A percentile compares a stretch with the other conserved stretches of the same genome.
These are phyloP conservation scores for Cucurbita argyrosperma DNA, from an alignment of 306 rosid genomes.

Conservation along the genomic window DNA sequence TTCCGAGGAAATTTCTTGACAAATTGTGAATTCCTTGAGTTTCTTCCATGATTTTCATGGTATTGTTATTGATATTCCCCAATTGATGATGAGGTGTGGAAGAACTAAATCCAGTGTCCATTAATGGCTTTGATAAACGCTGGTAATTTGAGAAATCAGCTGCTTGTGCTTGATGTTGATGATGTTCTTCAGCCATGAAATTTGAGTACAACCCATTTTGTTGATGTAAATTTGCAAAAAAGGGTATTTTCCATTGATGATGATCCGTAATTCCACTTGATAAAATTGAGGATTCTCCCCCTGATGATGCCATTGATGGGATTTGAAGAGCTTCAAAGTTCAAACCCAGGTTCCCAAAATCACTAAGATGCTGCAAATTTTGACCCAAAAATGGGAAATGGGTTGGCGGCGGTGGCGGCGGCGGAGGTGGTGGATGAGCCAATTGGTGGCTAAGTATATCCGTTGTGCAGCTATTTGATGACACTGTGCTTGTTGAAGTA, in stretches of 20 bases:
- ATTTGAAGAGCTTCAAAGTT: conserved; percentile 24
- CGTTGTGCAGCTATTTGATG: conserved; percentile 27
- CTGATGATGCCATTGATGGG: conserved; percentile 16
- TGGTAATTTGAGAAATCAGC: conserved; percentile 3
- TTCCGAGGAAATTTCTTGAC: conserved; percentile 39
- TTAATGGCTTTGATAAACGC: conserved; percentile 23
- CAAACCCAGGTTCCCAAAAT: conserved; percentile 26
- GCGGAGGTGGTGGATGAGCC: conserved; percentile 4
- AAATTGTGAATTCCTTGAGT: conserved; percentile 34
- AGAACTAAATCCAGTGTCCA: conserved; percentile 17
- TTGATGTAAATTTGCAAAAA: conserved; percentile 2
- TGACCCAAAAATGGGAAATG: conserved; percentile 42
- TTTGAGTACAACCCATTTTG: conserved; percentile 5
- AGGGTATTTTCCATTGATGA: conserved; percentile 5
- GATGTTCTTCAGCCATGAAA: neutral
- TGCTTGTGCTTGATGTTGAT: neutral
- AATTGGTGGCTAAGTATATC: conserved; percentile 26
- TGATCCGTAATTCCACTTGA: conserved; percentile 12
- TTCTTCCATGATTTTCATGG: conserved; percentile 38
- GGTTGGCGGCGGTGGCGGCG: conserved; percentile 7
- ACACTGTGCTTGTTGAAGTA: conserved; percentile 30
- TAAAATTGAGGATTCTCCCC: conserved; percentile 13
- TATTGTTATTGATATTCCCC: neutral
- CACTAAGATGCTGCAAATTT: conserved; percentile 29
- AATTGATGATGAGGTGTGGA: neutral